These are phyloP conservation scores for Buxus sempervirens DNA, from an alignment of 164 flowering plant species.

Conservation along the genomic window DNA sequence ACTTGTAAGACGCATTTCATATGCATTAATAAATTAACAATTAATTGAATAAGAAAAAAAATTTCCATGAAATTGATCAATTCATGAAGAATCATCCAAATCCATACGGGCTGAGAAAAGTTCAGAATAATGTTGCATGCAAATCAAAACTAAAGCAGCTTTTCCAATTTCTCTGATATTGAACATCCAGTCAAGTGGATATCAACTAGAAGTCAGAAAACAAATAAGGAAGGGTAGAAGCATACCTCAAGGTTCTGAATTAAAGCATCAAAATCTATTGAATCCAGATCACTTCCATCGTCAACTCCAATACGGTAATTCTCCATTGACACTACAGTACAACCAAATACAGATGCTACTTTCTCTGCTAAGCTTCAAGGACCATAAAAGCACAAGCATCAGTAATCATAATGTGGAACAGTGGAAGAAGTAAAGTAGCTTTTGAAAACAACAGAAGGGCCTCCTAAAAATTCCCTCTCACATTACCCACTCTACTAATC, in stretches of 20 bases:
- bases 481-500: neutral
- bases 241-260: conserved; percentile 86
- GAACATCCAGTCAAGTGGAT: neutral
- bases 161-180: neutral
- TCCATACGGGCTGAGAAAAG: neutral
- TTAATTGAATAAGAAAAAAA: too few relatives aligned
- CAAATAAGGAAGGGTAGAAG: conserved; percentile 2
- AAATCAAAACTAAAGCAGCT: neutral
- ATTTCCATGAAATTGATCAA: neutral
- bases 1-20: neutral
- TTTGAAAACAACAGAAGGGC: neutral
- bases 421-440: neutral
- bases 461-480: neutral
- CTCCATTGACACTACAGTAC: conserved; percentile 88
- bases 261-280: conserved; percentile 80
- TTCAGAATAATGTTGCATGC: neutral
- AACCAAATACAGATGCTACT: conserved; percentile 95
- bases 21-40: too few relatives aligned
- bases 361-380: conserved; percentile 92
- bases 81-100: neutral
- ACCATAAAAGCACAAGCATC: conserved; percentile 19
- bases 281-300: conserved; percentile 79
- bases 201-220: neutral
- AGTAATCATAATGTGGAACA: conserved; percentile 1
- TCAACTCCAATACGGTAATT: conserved; percentile 82